Percentiles rank a stretch among this genome's conserved stretches.
phyloP scores from a whole-genome alignment of 331 rosid species.

The Saraca asoca region DNA sequence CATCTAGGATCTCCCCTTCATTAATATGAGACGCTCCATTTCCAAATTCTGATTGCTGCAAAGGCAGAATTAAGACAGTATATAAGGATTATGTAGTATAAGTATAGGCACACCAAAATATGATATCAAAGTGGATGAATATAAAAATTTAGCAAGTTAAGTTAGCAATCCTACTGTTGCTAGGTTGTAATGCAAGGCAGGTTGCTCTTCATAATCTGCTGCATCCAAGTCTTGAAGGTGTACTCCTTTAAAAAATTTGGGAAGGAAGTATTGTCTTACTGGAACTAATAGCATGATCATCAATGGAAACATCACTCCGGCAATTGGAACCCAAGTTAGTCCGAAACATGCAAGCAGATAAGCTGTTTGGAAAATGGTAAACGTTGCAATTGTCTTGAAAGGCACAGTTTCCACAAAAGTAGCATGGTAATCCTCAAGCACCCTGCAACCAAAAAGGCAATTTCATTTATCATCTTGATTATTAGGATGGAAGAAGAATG shows the following conservation, averaged over 20 bases:
- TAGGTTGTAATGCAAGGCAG: constrained; percentile 70
- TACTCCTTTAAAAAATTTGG: constrained; percentile 87
- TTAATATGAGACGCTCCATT: constrained; percentile 58
- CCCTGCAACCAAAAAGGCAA: constrained; percentile 56
- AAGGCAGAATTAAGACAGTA: not conserved
- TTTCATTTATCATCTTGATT: not conserved
- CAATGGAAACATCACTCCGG: constrained; percentile 91
- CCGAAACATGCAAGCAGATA: constrained; percentile 87
- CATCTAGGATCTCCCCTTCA: constrained; percentile 85
- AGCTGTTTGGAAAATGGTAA: constrained; percentile 81
- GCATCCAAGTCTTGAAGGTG: constrained; percentile 99
- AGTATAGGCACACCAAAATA: not conserved
- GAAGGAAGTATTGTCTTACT: constrained; percentile 80
- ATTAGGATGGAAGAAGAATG: not conserved
- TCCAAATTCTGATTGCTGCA: constrained; percentile 83
- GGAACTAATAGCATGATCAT: constrained; percentile 98
- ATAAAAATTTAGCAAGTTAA: not conserved
- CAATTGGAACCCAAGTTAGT: constrained; percentile 96
- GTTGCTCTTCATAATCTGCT: constrained; percentile 89
- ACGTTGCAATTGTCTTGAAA: constrained; percentile 70
- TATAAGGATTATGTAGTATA: not conserved
- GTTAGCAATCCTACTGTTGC: constrained; percentile 62
- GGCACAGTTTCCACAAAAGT: constrained; percentile 96
- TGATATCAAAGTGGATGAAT: not conserved
- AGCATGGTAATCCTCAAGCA: constrained; percentile 93